A percentile compares a stretch with the other conserved stretches of the same genome.
These are phyloP conservation scores for Lachancea sp. DNA, from an alignment of 805 yeast species.

Conservation along the genomic window DNA sequence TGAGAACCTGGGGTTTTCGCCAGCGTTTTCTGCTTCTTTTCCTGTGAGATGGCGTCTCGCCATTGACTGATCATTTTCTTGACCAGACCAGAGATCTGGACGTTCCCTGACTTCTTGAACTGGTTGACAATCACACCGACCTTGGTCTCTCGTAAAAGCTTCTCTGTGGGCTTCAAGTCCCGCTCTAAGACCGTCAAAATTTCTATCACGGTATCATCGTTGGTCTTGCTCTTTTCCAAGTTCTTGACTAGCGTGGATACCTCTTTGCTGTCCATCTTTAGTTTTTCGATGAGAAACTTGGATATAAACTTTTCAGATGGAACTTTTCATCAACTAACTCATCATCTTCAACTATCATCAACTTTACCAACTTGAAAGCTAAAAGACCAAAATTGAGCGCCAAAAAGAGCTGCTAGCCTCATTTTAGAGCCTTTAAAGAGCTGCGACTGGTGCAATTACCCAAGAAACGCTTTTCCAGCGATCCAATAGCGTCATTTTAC, in stretches of 20 bases:
- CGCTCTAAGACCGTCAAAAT: constrained; percentile 58
- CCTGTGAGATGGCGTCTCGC: constrained; percentile 80
- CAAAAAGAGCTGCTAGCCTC: too few species aligned
- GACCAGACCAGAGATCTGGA: constrained; percentile 64
- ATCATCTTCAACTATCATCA: background rate
- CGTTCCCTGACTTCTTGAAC: constrained; percentile 59
- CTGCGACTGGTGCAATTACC: too few species aligned
- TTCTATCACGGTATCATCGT: constrained; percentile 58
- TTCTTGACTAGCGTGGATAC: constrained; percentile 61
- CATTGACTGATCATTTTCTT: constrained; percentile 78
- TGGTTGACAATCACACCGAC: constrained; percentile 97
- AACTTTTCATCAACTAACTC: background rate
- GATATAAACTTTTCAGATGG: background rate
- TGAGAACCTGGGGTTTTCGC: constrained; percentile 3
- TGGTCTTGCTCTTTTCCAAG: constrained; percentile 60
- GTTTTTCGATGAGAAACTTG: background rate
- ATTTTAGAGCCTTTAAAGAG: background rate
- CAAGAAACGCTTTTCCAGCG: too few species aligned
- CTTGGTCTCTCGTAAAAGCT: constrained; percentile 78
- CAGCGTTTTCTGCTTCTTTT: constrained; percentile 35
- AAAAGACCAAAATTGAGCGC: too few species aligned
- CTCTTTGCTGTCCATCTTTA: constrained; percentile 61
- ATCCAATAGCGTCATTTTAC: background rate
- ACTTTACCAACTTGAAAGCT: background rate
- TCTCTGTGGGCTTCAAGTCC: constrained; percentile 77